Conservation (phyloP, 1,284 basidiomycete genomes). For the Trametes sp. region DNA sequence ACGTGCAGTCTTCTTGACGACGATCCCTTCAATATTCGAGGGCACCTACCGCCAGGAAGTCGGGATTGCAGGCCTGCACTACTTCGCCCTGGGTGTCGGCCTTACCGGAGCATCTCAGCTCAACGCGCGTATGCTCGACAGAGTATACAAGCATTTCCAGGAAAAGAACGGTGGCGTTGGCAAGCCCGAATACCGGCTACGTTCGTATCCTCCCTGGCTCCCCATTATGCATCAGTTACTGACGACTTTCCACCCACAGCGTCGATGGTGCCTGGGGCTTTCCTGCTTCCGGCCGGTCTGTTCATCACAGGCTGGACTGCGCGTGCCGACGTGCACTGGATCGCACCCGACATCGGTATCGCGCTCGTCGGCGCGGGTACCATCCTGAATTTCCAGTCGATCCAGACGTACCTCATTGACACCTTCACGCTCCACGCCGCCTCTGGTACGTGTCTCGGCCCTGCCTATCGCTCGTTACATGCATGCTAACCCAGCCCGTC, state of each 20-base stretch:
- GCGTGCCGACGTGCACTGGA: slow-evolving; percentile 64
- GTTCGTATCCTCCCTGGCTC: slow-evolving; percentile 27
- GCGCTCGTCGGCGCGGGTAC: slow-evolving; percentile 59
- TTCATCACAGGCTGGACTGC: slow-evolving; percentile 74
- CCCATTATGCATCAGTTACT: too few relatives aligned
- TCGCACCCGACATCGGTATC: slow-evolving; percentile 71
- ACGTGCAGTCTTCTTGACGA: slow-evolving; percentile 64
- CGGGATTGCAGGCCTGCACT: slow-evolving; percentile 68
- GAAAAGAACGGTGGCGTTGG: slow-evolving; percentile 59
- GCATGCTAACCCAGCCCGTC: slow-evolving; percentile 13
- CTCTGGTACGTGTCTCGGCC: slow-evolving; percentile 51
- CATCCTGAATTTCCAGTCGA: slow-evolving; percentile 63
- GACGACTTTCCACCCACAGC: too few relatives aligned
- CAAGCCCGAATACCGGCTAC: slow-evolving; percentile 60
- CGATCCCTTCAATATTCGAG: slow-evolving; percentile 68
- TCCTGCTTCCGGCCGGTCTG: slow-evolving; percentile 65
- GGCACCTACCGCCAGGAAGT: slow-evolving; percentile 55
- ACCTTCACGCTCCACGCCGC: slow-evolving; percentile 72
- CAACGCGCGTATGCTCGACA: slow-evolving; percentile 65
- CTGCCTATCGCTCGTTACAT: neutral
- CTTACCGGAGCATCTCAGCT: slow-evolving; percentile 60
- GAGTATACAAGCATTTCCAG: slow-evolving; percentile 59
- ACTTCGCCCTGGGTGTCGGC: slow-evolving; percentile 69
- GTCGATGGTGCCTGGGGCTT: slow-evolving; percentile 63
- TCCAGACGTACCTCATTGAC: slow-evolving; percentile 72